These are phyloP conservation scores for Microdochium trichocladiopsis DNA, from an alignment of 2,329 filamentous ascomycete species.

Conservation along the genomic window DNA sequence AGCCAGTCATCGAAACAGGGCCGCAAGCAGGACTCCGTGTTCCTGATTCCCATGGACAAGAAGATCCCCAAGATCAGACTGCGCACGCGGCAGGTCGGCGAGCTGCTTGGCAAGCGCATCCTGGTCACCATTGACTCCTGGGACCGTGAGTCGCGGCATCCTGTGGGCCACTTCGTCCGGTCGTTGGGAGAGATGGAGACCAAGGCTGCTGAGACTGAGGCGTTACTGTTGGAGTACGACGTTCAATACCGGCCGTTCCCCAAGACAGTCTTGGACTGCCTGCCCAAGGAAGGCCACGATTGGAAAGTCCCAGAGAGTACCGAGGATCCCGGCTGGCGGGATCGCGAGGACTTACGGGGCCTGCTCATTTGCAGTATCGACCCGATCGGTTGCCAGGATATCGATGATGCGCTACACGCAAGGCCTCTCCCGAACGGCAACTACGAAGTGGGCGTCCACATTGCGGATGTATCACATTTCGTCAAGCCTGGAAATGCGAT, in stretches of 20 bases:
- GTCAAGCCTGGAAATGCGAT: conserved; percentile 96
- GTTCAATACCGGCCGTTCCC: conserved; percentile 97
- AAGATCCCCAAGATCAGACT: conserved; percentile 93
- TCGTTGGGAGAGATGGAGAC: conserved; percentile 90
- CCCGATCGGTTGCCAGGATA: conserved; percentile 92
- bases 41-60: conserved; percentile 97
- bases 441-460: conserved; percentile 93
- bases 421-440: conserved; percentile 82
- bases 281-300: conserved; percentile 84
- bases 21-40: conserved; percentile 84
- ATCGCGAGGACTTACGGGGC: conserved; percentile 74
- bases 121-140: conserved; percentile 91
- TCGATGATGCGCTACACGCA: conserved; percentile 94
- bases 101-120: conserved; percentile 85
- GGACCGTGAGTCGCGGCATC: conserved; percentile 90
- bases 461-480: conserved; percentile 98
- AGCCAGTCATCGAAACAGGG: conserved; percentile 67
- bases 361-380: conserved; percentile 96
- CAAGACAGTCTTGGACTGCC: conserved; percentile 87
- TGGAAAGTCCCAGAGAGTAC: conserved; percentile 83
- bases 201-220: conserved; percentile 96
- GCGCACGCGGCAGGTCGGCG: conserved; percentile 80
- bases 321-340: conserved; percentile 81
- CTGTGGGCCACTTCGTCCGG: conserved; percentile 87
- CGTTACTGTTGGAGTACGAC: conserved; percentile 87